phyloP scores from a whole-genome alignment of 2,329 filamentous ascomycete species.

The Simplicillium aogashimaense region DNA sequence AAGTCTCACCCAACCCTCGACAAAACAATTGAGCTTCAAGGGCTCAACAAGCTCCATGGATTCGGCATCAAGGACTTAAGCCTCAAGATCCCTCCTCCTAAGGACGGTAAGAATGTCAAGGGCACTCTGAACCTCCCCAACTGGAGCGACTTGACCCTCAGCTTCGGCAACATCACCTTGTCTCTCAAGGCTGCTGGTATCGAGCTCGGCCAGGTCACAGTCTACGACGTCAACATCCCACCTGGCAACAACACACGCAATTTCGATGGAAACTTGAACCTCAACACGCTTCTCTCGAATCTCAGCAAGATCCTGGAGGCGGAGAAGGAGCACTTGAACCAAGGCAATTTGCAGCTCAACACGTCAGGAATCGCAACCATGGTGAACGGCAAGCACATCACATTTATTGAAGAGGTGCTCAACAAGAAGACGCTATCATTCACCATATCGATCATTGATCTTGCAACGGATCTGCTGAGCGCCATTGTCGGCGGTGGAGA shows the following conservation, averaged over 20 bases:
- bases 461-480: neutral
- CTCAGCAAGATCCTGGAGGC: constrained; percentile 19
- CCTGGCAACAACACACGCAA: constrained; percentile 25
- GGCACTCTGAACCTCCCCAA: constrained; percentile 28
- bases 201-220: constrained; percentile 20
- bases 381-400: constrained; percentile 24
- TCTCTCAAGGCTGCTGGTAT: constrained; percentile 23
- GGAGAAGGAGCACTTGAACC: constrained; percentile 17
- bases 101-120: constrained; percentile 24
- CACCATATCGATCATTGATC: neutral
- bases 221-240: constrained; percentile 23
- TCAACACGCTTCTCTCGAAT: constrained; percentile 22
- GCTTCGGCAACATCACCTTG: constrained; percentile 28
- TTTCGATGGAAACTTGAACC: constrained; percentile 22
- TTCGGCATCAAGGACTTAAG: constrained; percentile 22
- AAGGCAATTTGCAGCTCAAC: constrained; percentile 22
- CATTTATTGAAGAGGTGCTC: constrained; percentile 25
- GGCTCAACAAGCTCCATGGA: constrained; percentile 24
- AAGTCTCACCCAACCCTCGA: constrained; percentile 21
- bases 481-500: constrained; percentile 10
- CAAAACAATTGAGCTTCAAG: constrained; percentile 23
- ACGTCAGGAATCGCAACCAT: constrained; percentile 24
- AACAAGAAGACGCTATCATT: constrained; percentile 8
- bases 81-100: constrained; percentile 20
- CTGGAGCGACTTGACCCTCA: constrained; percentile 26